phyloP scores from a whole-genome alignment of 2,329 filamentous ascomycete genomes.

The Ophiostoma ips region DNA sequence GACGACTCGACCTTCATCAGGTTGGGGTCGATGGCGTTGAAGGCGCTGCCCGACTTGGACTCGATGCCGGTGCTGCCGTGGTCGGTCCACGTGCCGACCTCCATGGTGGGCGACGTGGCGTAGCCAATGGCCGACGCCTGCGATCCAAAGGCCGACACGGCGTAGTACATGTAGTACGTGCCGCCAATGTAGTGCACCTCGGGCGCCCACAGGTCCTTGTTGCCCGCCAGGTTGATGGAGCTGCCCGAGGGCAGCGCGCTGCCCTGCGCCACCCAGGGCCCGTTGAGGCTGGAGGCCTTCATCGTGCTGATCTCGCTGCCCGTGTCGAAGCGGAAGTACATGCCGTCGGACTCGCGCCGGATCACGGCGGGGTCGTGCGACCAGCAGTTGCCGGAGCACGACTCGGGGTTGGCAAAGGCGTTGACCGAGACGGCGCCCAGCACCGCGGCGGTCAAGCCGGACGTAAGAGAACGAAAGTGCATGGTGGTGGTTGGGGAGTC shows the following conservation, averaged over 20 bases:
- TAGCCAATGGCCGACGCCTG: slow-evolving; percentile 30
- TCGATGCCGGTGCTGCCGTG: slow-evolving; percentile 43
- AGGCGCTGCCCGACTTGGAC: slow-evolving; percentile 22
- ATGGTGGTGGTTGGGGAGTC: too few relatives aligned
- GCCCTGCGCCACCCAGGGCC: slow-evolving; percentile 29
- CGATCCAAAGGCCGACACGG: slow-evolving; percentile 45
- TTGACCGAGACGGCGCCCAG: too few relatives aligned
- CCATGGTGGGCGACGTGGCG: slow-evolving; percentile 24
- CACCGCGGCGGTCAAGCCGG: too few relatives aligned
- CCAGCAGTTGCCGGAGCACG: slow-evolving; percentile 23
- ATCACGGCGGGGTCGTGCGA: slow-evolving; percentile 26
- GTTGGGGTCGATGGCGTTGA: slow-evolving; percentile 49
- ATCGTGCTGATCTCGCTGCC: slow-evolving; percentile 26
- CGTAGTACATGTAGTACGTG: slow-evolving; percentile 28
- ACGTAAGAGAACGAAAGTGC: too few relatives aligned
- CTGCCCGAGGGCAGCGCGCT: slow-evolving; percentile 25
- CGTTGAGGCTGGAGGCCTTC: slow-evolving; percentile 23
- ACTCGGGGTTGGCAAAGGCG: too few relatives aligned
- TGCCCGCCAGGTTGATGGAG: slow-evolving; percentile 26
- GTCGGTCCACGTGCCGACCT: slow-evolving; percentile 45
- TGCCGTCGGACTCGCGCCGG: slow-evolving; percentile 24
- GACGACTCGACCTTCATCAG: slow-evolving; percentile 34
- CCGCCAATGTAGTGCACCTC: slow-evolving; percentile 35
- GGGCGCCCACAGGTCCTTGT: slow-evolving; percentile 27
- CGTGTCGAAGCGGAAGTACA: slow-evolving; percentile 30